A percentile compares a stretch with the other conserved stretches of the same genome.
phyloP scores from a whole-genome alignment of 352 stramenopile species.

The Halophytophthora batemanensis region DNA sequence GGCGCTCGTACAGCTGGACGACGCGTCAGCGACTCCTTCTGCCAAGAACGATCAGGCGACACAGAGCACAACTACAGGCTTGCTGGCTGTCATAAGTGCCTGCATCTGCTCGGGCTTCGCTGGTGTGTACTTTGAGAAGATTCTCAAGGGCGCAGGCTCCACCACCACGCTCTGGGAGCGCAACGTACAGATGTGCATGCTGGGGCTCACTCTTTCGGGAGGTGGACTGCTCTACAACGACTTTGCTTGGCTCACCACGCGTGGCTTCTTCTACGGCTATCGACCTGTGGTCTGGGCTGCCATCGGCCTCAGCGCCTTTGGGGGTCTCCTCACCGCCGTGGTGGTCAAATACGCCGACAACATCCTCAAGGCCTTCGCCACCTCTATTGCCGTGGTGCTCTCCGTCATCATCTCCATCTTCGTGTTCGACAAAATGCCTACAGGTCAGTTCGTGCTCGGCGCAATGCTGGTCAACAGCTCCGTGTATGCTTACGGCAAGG shows the following conservation, averaged over 20 bases:
- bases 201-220: slow-evolving; percentile 60
- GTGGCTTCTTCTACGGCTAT: slow-evolving; percentile 84
- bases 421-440: slow-evolving; percentile 81
- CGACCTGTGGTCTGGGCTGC: slow-evolving; percentile 72
- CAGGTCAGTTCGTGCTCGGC: slow-evolving; percentile 66
- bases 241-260: slow-evolving; percentile 39
- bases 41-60: slow-evolving; percentile 9
- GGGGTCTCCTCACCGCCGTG: slow-evolving; percentile 74
- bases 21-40: slow-evolving; percentile 17
- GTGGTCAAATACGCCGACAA: slow-evolving; percentile 89
- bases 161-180: slow-evolving; percentile 77
- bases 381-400: slow-evolving; percentile 78
- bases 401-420: slow-evolving; percentile 84
- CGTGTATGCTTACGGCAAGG: slow-evolving; percentile 75
- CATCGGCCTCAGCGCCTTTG: slow-evolving; percentile 65
- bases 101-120: slow-evolving; percentile 83
- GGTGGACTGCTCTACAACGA: slow-evolving; percentile 66
- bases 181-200: slow-evolving; percentile 81
- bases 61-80: slow-evolving; percentile 65
- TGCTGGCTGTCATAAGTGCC: slow-evolving; percentile 63
- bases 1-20: slow-evolving; percentile 73
- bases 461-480: slow-evolving; percentile 78
- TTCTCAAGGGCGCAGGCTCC: slow-evolving; percentile 64
- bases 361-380: slow-evolving; percentile 85
- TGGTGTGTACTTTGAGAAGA: slow-evolving; percentile 86